Conservation (phyloP, 495 filamentous ascomycete species). For the Schizothecium vesticola region DNA sequence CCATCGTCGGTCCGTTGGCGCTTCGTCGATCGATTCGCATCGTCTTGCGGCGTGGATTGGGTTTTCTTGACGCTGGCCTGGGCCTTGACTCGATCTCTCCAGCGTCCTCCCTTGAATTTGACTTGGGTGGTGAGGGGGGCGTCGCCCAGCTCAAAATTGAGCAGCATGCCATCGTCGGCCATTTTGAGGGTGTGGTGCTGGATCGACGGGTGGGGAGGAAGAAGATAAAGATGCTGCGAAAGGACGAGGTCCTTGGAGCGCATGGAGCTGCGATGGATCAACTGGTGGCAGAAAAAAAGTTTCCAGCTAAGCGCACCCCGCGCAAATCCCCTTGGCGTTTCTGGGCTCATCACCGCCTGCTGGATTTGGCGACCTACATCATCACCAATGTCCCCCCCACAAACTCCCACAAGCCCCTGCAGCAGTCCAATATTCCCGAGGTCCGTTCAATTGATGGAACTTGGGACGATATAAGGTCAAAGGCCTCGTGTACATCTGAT, state of each 20-base stretch:
- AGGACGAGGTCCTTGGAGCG: neutral
- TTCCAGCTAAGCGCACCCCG: neutral
- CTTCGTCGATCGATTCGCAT: slow-evolving; percentile 30
- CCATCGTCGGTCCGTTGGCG: slow-evolving; percentile 34
- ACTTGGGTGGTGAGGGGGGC: slow-evolving; percentile 52
- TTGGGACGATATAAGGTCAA: neutral
- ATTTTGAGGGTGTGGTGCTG: slow-evolving; percentile 41
- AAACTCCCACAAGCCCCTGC: neutral
- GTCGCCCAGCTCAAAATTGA: slow-evolving; percentile 81
- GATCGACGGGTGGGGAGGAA: neutral
- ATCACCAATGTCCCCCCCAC: neutral
- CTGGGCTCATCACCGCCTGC: slow-evolving; percentile 16
- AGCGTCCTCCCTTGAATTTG: slow-evolving; percentile 81
- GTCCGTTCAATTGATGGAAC: neutral
- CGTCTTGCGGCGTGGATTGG: slow-evolving; percentile 14
- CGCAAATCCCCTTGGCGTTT: slow-evolving; percentile 3
- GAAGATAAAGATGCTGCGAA: neutral
- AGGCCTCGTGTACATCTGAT: neutral
- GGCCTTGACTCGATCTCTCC: slow-evolving; percentile 80
- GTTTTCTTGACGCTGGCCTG: slow-evolving; percentile 59
- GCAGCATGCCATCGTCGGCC: slow-evolving; percentile 91
- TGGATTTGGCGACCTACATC: neutral
- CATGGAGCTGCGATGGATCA: neutral
- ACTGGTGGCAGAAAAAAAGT: slow-evolving; percentile 24
- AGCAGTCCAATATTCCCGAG: too few relatives aligned